phyloP scores from a whole-genome alignment of 2,329 filamentous ascomycete species.

The Zymoseptoria tritici region DNA sequence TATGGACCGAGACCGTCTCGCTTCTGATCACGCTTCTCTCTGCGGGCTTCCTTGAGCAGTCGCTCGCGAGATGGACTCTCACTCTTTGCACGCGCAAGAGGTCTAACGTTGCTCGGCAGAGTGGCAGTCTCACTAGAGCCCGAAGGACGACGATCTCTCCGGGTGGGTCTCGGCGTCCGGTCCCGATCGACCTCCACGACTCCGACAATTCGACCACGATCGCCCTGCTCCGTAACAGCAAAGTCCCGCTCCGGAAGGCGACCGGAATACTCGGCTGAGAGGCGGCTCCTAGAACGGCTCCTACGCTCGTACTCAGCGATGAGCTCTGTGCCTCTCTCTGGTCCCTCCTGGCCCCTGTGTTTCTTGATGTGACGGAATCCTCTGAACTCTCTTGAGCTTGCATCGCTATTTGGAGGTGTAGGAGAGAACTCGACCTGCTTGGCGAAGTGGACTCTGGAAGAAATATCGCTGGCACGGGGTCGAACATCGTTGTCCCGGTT shows the following conservation, averaged over 20 bases:
- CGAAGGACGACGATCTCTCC: not conserved
- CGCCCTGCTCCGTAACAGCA: not conserved
- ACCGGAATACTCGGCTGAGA: slow-evolving; percentile 1
- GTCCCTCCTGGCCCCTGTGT: not conserved
- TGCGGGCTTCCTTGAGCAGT: not conserved
- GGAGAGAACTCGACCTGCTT: slow-evolving; percentile 28
- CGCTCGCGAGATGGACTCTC: slow-evolving; percentile 27
- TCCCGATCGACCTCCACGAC: slow-evolving; percentile 3
- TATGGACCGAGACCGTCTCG: slow-evolving; percentile 18
- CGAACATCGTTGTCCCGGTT: not conserved
- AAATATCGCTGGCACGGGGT: slow-evolving; percentile 12
- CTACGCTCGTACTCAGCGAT: slow-evolving; percentile 20
- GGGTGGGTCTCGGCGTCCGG: not conserved
- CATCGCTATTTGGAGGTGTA: slow-evolving; percentile 26
- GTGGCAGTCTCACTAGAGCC: slow-evolving; percentile 8
- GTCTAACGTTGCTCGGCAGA: slow-evolving; percentile 5
- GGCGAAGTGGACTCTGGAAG: slow-evolving; percentile 25
- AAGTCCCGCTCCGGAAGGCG: slow-evolving; percentile 8
- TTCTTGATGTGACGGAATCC: slow-evolving; percentile 9
- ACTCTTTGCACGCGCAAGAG: slow-evolving; percentile 17
- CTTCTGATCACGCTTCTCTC: slow-evolving; percentile 3
- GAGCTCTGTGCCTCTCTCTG: slow-evolving; percentile 14
- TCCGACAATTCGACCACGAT: slow-evolving; percentile 1
- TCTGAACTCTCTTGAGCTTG: slow-evolving; percentile 22
- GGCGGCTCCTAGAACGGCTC: slow-evolving; percentile 15